A percentile compares a stretch with the other conserved stretches of the same genome.
Evolutionary conservation across 164 flowering plant species (phyloP).

Genomic region (Annona cherimola): DNA sequence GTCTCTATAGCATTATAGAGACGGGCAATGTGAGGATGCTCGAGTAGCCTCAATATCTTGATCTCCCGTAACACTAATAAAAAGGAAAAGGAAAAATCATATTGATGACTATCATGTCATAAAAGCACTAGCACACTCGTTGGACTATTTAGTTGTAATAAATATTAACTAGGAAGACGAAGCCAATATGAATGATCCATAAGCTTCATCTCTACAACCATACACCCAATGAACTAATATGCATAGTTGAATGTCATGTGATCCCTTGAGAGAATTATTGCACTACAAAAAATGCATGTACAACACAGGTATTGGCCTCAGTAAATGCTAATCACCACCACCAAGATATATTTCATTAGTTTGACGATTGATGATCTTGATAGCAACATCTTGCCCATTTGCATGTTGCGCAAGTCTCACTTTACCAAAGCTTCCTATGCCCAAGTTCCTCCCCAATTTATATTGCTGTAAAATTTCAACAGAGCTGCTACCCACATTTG

Average conservation of each 20-base stretch:
- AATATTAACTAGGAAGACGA: too few species aligned
- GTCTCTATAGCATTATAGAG: slow-evolving; percentile 14
- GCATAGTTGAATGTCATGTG: too few species aligned
- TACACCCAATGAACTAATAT: not conserved
- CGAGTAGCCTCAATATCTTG: slow-evolving; percentile 8
- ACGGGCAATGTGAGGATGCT: slow-evolving; percentile 15
- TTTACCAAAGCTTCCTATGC: slow-evolving; percentile 23
- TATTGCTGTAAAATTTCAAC: slow-evolving; percentile 13
- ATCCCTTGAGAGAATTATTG: too few species aligned
- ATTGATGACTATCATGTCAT: not conserved
- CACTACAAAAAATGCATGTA: too few species aligned
- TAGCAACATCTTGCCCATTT: slow-evolving; percentile 25
- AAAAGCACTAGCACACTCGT: not conserved
- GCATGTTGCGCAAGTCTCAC: slow-evolving; percentile 28
- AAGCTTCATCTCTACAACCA: not conserved
- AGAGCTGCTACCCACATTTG: slow-evolving; percentile 5
- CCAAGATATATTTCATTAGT: slow-evolving; percentile 2
- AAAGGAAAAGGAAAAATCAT: not conserved
- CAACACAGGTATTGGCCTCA: too few species aligned
- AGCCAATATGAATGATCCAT: too few species aligned
- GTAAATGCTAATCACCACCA: too few species aligned
- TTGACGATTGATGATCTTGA: slow-evolving; percentile 22
- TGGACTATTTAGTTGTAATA: too few species aligned
- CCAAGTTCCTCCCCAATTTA: slow-evolving; percentile 16
- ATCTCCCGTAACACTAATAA: slow-evolving; percentile 8